Conservation (phyloP, 768 basidiomycete species). For the Cantharellus anzutake region DNA sequence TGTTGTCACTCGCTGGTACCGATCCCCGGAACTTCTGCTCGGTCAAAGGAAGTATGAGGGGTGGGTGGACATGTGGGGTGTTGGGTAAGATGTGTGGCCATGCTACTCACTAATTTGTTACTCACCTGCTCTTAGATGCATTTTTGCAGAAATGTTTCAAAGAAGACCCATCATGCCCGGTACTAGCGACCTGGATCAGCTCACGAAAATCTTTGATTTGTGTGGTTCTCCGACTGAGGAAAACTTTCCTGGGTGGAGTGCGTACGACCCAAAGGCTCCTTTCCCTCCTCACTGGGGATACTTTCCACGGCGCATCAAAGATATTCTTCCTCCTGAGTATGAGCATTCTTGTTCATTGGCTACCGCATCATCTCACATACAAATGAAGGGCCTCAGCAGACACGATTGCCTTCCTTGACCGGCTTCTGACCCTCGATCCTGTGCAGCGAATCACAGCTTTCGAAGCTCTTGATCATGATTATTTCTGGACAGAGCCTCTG, state of each 20-base stretch:
- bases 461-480: slow-evolving; percentile 78
- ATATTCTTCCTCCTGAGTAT: neutral
- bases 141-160: slow-evolving; percentile 92
- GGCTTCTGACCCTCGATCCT: slow-evolving; percentile 68
- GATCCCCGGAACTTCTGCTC: slow-evolving; percentile 80
- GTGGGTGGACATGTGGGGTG: slow-evolving; percentile 94
- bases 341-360: neutral
- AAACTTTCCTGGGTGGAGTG: slow-evolving; percentile 20
- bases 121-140: slow-evolving; percentile 36
- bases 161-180: slow-evolving; percentile 76
- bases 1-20: slow-evolving; percentile 89
- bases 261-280: neutral
- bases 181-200: slow-evolving; percentile 75
- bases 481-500: slow-evolving; percentile 83
- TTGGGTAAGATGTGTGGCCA: slow-evolving; percentile 43
- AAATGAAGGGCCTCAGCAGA: slow-evolving; percentile 40
- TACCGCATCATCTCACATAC: neutral
- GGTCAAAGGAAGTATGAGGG: slow-evolving; percentile 82
- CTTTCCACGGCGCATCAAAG: neutral
- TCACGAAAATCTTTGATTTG: slow-evolving; percentile 75
- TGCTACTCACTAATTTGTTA: neutral
- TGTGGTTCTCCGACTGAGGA: slow-evolving; percentile 56
- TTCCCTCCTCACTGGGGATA: neutral
- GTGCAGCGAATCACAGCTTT: slow-evolving; percentile 64
- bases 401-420: slow-evolving; percentile 67